Percentiles rank a stretch among this genome's conserved stretches.
Evolutionary conservation across 495 filamentous ascomycete species (phyloP).

Genomic region (Hypomontagnella monticulosa): DNA sequence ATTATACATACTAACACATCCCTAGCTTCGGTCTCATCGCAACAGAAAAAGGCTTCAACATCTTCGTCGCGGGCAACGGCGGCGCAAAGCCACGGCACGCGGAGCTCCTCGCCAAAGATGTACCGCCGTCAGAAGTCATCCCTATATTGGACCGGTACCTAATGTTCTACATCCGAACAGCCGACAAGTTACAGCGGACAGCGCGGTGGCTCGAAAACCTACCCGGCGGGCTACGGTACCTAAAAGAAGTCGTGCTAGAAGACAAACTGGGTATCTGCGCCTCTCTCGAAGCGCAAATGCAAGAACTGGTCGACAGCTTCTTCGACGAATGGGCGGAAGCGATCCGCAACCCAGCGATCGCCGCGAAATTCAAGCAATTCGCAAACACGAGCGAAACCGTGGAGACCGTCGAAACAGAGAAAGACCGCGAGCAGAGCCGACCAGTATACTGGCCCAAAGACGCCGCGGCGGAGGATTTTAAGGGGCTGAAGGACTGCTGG

Average conservation of each 20-base stretch:
- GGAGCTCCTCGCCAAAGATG: slow-evolving; percentile 91
- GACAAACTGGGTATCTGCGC: slow-evolving; percentile 90
- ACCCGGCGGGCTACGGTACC: slow-evolving; percentile 86
- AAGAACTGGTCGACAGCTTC: slow-evolving; percentile 84
- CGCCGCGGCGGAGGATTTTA: slow-evolving; percentile 76
- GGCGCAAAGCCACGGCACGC: slow-evolving; percentile 87
- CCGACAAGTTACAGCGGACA: slow-evolving; percentile 93
- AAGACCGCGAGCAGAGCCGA: slow-evolving; percentile 77
- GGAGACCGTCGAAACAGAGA: slow-evolving; percentile 74
- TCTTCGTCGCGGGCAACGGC: slow-evolving; percentile 93
- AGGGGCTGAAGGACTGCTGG: slow-evolving; percentile 71
- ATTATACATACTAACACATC: slow-evolving; percentile 16
- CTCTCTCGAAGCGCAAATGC: slow-evolving; percentile 90
- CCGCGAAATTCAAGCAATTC: slow-evolving; percentile 85
- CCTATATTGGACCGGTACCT: slow-evolving; percentile 91
- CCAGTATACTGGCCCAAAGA: slow-evolving; percentile 88
- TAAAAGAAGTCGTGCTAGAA: slow-evolving; percentile 83
- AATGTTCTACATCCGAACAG: slow-evolving; percentile 96
- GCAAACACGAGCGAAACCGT: slow-evolving; percentile 81
- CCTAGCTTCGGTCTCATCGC: slow-evolving; percentile 89
- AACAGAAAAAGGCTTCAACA: slow-evolving; percentile 94
- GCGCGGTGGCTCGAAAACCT: slow-evolving; percentile 91
- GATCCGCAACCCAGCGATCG: slow-evolving; percentile 72
- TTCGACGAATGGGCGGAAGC: slow-evolving; percentile 97
- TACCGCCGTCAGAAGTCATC: slow-evolving; percentile 83